phyloP scores from a whole-genome alignment of 495 filamentous ascomycete species.

The Rusavskia elegans region DNA sequence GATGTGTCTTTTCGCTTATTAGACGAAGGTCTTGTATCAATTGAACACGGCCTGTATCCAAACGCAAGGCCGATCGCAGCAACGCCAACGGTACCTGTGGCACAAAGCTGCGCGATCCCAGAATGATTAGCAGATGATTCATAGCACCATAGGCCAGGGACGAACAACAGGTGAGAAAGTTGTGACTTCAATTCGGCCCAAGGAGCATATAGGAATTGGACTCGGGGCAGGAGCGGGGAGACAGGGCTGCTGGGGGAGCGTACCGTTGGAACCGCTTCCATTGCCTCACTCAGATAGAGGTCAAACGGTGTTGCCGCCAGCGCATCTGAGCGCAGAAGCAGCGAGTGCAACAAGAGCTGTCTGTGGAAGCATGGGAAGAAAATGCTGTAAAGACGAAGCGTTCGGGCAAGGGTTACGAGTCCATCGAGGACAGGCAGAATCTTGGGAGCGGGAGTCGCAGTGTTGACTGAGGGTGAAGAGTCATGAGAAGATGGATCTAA shows the following conservation, averaged over 20 bases:
- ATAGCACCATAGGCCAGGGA: not conserved
- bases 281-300: conserved; percentile 8
- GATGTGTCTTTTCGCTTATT: conserved; percentile 28
- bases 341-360: not conserved
- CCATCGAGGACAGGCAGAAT: not conserved
- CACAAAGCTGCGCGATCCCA: conserved; percentile 42
- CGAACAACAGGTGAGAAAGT: too few species aligned
- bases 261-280: conserved; percentile 17
- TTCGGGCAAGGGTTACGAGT: not conserved
- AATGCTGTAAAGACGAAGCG: not conserved
- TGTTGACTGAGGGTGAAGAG: not conserved
- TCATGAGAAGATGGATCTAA: not conserved
- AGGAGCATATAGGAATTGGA: too few species aligned
- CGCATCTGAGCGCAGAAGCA: conserved; percentile 5
- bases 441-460: not conserved
- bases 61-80: conserved; percentile 49
- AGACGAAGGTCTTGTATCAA: conserved; percentile 18
- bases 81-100: conserved; percentile 51
- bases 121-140: not conserved
- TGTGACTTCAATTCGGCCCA: too few species aligned
- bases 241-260: not conserved
- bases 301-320: conserved; percentile 3
- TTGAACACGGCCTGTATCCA: conserved; percentile 35
- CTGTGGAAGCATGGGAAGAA: conserved; percentile 1
- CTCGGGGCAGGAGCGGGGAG: not conserved